Conservation (phyloP, 352 stramenopile genomes). For the Pythium inflatum region DNA sequence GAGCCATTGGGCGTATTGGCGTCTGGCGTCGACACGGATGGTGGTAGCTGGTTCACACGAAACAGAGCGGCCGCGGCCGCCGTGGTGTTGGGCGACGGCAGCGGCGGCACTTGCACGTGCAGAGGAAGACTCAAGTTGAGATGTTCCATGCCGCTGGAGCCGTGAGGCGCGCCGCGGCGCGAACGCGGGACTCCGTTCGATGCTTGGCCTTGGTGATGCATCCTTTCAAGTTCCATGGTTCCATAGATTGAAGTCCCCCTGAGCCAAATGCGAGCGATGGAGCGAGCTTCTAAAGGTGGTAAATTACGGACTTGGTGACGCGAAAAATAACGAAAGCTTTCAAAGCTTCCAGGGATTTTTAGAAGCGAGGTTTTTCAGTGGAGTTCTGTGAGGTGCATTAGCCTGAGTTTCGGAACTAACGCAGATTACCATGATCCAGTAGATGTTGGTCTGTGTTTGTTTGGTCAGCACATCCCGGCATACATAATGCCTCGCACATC, state of each 20-base stretch:
- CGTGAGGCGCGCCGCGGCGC: neutral
- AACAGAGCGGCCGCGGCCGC: conserved; percentile 28
- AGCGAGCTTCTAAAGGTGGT: neutral
- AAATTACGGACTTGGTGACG: conserved; percentile 1
- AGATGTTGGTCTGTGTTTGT: no score
- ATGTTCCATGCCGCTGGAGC: conserved; percentile 10
- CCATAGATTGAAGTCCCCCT: conserved; percentile 16
- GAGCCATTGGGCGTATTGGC: neutral
- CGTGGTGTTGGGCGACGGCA: conserved; percentile 23
- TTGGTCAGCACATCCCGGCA: no score
- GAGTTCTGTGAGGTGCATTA: conserved; percentile 11
- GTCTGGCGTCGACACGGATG: neutral
- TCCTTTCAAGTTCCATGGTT: conserved; percentile 27
- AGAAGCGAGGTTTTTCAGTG: neutral
- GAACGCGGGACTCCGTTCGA: neutral
- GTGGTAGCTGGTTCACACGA: conserved; percentile 19
- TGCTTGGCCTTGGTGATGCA: neutral
- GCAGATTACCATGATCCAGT: no score
- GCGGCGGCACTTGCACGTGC: conserved; percentile 13
- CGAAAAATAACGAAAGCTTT: conserved; percentile 21
- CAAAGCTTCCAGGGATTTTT: conserved; percentile 23
- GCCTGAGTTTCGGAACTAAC: no score
- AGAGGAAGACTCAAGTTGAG: conserved; percentile 16
- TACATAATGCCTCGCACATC: no score
- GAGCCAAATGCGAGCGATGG: neutral